These are phyloP conservation scores for Umbelopsis sp. DNA, from an alignment of 192 early-diverging fungal species.

Conservation along the genomic window DNA sequence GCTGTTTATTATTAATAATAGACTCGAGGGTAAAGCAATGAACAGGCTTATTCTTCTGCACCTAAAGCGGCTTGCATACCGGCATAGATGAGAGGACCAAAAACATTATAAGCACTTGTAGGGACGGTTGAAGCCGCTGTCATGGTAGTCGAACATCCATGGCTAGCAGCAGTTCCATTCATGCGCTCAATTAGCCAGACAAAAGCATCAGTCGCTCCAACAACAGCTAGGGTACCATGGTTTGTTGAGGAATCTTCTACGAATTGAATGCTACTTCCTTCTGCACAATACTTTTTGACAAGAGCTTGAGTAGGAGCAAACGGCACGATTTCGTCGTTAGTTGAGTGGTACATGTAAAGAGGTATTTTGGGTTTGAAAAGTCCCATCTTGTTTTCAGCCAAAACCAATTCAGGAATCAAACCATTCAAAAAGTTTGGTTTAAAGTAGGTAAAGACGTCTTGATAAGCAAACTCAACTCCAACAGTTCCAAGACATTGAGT, in stretches of 20 bases:
- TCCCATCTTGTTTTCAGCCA: slow-evolving; percentile 9
- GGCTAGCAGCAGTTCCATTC: not conserved
- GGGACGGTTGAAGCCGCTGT: too few relatives aligned
- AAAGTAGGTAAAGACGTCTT: slow-evolving; percentile 4
- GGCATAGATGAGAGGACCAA: too few relatives aligned
- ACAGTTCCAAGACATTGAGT: not conserved
- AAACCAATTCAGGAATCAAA: not conserved
- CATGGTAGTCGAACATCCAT: too few relatives aligned
- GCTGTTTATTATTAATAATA: too few relatives aligned
- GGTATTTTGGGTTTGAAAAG: slow-evolving; percentile 1
- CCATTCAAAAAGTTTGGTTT: not conserved
- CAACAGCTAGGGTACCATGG: slow-evolving; percentile 1
- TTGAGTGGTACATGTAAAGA: slow-evolving; percentile 24
- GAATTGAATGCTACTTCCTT: slow-evolving; percentile 17
- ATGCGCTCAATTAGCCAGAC: slow-evolving; percentile 5
- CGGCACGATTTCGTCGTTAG: slow-evolving; percentile 19
- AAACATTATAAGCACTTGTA: too few relatives aligned
- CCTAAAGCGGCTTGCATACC: too few relatives aligned
- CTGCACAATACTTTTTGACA: not conserved
- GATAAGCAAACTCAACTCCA: not conserved
- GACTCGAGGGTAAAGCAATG: too few relatives aligned
- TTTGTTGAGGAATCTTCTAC: slow-evolving; percentile 1
- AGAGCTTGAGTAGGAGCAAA: slow-evolving; percentile 3
- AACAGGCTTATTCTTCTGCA: too few relatives aligned
- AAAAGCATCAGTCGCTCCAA: slow-evolving; percentile 4